A percentile compares a stretch with the other conserved stretches of the same genome.
Conservation (phyloP, 306 rosid species). For the Lablab purpureus region DNA sequence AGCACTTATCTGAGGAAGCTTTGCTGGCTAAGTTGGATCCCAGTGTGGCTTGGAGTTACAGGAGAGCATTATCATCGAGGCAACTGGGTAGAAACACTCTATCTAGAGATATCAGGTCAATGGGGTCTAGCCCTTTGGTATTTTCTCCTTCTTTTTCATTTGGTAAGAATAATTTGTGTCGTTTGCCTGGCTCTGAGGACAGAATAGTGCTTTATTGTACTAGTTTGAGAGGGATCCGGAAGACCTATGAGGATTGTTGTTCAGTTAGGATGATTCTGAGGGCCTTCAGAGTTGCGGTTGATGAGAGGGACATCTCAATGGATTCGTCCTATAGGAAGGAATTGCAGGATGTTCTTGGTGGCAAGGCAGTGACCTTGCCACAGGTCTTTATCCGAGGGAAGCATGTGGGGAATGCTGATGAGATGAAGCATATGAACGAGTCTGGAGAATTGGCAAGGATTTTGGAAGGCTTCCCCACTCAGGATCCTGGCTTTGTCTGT, state of each 20-base stretch:
- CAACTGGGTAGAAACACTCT: conserved; percentile 49
- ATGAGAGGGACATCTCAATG: conserved; percentile 87
- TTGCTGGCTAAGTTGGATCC: conserved; percentile 78
- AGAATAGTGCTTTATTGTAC: conserved; percentile 75
- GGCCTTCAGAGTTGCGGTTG: conserved; percentile 71
- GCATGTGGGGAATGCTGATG: conserved; percentile 77
- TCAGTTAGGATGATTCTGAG: conserved; percentile 66
- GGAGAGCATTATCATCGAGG: conserved; percentile 76
- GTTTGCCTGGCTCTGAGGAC: conserved; percentile 60
- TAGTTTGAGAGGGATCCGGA: conserved; percentile 78
- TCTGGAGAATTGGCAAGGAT: conserved; percentile 67
- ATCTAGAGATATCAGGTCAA: conserved; percentile 51
- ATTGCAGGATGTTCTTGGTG: conserved; percentile 56
- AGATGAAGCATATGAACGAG: conserved; percentile 69
- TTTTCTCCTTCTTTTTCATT: conserved; percentile 25
- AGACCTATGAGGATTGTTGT: conserved; percentile 82
- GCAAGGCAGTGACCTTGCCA: conserved; percentile 61
- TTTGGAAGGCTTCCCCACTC: conserved; percentile 60
- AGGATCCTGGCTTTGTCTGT: conserved; percentile 66
- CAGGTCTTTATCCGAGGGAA: conserved; percentile 73
- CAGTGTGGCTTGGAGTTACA: conserved; percentile 72
- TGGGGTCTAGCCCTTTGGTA: conserved; percentile 64
- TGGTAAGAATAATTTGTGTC: conserved; percentile 28
- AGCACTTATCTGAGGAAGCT: conserved; percentile 84
- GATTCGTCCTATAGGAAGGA: conserved; percentile 75